phyloP scores from a whole-genome alignment of 176 grass and related monocot species.

The Aegilops bicornis region DNA sequence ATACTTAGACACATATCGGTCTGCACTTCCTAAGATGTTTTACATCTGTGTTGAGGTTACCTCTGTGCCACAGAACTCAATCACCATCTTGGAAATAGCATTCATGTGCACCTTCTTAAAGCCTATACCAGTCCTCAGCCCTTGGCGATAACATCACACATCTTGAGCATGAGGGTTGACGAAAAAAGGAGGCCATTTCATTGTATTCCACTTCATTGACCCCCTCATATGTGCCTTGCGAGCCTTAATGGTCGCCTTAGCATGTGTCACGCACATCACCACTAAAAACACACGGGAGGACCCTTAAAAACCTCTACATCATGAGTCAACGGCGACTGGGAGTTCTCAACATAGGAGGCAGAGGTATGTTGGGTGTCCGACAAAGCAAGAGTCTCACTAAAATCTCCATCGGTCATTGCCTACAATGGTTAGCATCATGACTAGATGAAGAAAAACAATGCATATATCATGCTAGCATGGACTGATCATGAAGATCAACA shows the following conservation, averaged over 20 bases:
- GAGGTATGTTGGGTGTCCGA: background rate
- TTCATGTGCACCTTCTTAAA: background rate
- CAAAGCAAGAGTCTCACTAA: background rate
- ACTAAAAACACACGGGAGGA: background rate
- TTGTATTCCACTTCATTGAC: background rate
- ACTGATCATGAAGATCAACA: no score
- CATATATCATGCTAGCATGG: no score
- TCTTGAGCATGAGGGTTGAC: background rate
- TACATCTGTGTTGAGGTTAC: background rate
- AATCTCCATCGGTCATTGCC: background rate
- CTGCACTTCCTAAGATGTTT: background rate
- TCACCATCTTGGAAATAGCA: background rate
- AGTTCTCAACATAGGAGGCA: background rate
- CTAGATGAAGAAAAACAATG: background rate
- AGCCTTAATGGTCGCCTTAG: background rate
- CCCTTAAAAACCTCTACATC: background rate
- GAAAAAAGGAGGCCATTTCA: background rate
- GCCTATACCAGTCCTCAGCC: background rate
- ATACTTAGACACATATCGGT: background rate
- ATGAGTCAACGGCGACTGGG: background rate
- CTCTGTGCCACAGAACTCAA: background rate
- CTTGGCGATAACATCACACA: background rate
- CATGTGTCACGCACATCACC: background rate
- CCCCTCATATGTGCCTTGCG: background rate
- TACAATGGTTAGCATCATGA: background rate